Percentiles rank a stretch among this genome's conserved stretches.
These are phyloP conservation scores for Boechera divaricarpa DNA, from an alignment of 345 rosid genomes.

Conservation along the genomic window DNA sequence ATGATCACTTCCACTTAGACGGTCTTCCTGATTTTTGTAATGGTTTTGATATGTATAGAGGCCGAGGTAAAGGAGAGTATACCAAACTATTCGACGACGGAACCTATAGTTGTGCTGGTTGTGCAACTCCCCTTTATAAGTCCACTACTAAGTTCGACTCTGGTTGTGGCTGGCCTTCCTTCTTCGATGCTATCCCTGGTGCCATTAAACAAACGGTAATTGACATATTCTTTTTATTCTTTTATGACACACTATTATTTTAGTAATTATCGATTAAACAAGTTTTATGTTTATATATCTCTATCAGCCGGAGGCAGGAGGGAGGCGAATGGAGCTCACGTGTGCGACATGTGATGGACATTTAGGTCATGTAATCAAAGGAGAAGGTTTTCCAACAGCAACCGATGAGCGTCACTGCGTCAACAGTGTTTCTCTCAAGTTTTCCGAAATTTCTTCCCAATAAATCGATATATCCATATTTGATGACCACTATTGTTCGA, in stretches of 20 bases:
- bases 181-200: slow-evolving; percentile 80
- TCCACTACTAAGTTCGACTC: slow-evolving; percentile 81
- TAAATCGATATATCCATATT: background rate
- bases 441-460: background rate
- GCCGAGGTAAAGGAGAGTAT: slow-evolving; percentile 76
- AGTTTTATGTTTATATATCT: background rate
- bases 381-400: slow-evolving; percentile 77
- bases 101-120: slow-evolving; percentile 74
- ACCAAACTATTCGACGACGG: slow-evolving; percentile 68
- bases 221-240: background rate
- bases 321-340: slow-evolving; percentile 74
- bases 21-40: background rate
- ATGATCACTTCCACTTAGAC: background rate
- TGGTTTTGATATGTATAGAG: slow-evolving; percentile 37
- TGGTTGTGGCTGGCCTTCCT: slow-evolving; percentile 92
- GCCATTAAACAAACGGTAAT: slow-evolving; percentile 66
- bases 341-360: slow-evolving; percentile 93
- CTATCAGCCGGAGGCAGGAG: slow-evolving; percentile 74
- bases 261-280: background rate
- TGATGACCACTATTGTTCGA: background rate
- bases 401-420: slow-evolving; percentile 88
- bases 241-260: background rate
- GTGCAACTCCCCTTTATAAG: slow-evolving; percentile 75
- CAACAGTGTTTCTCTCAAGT: slow-evolving; percentile 83
- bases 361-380: slow-evolving; percentile 83